Percentiles rank a stretch among this genome's conserved stretches.
Conservation (phyloP, 768 basidiomycete species). For the Xerocomus spinulosus region DNA sequence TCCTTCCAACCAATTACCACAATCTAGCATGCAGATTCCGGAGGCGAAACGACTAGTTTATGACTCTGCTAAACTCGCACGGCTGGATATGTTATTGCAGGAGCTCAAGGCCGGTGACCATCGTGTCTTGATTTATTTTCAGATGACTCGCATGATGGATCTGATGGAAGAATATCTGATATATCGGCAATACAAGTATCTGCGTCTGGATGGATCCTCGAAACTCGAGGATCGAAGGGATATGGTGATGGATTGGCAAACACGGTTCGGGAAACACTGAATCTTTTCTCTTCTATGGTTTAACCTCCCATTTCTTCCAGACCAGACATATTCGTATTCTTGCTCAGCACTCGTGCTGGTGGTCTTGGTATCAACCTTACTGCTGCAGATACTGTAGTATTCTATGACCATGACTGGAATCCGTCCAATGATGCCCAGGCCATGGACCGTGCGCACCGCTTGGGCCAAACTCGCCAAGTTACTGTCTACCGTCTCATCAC, state of each 20-base stretch:
- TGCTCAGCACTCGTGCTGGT: conserved; percentile 91
- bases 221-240: conserved; percentile 94
- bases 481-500: conserved; percentile 95
- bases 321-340: conserved; percentile 93
- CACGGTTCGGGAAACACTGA: conserved; percentile 53
- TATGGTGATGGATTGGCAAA: conserved; percentile 99
- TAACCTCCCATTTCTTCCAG: conserved; percentile 6
- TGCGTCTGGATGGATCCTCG: conserved; percentile 89
- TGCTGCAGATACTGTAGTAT: conserved; percentile 42
- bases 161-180: conserved; percentile 98
- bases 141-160: conserved; percentile 99
- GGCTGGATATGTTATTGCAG: conserved; percentile 82
- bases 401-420: conserved; percentile 42
- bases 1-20: conserved; percentile 67
- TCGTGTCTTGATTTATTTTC: conserved; percentile 94
- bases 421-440: conserved; percentile 97
- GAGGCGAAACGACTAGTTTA: conserved; percentile 93
- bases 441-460: conserved; percentile 96
- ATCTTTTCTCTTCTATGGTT: not conserved
- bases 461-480: conserved; percentile 95
- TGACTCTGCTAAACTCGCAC: conserved; percentile 93
- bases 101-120: conserved; percentile 92
- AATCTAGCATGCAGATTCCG: conserved; percentile 85
- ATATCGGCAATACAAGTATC: conserved; percentile 93
- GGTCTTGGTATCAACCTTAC: conserved; percentile 97